phyloP scores from a whole-genome alignment of 306 rosid species.

The Trifolium pratense region DNA sequence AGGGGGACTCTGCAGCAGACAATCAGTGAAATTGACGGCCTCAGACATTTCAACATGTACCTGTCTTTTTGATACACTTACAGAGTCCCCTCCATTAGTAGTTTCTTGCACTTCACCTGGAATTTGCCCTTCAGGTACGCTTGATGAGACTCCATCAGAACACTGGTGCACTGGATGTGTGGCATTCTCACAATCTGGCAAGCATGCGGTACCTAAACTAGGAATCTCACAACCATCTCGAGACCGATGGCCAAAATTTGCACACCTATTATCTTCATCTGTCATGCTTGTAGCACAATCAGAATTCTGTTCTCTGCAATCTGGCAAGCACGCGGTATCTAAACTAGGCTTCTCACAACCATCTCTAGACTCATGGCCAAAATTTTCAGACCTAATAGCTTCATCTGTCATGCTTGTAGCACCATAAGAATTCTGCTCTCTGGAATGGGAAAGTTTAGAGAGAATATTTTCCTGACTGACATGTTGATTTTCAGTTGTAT shows the following conservation, averaged over 20 bases:
- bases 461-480: conserved; percentile 34
- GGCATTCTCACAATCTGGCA: conserved; percentile 17
- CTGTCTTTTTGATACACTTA: conserved; percentile 16
- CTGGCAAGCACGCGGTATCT: conserved; percentile 7
- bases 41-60: conserved; percentile 11
- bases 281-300: conserved; percentile 34
- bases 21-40: conserved; percentile 19
- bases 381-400: conserved; percentile 35
- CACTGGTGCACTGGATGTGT: conserved; percentile 37
- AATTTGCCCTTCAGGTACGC: conserved; percentile 39
- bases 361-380: conserved; percentile 15
- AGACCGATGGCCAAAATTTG: conserved; percentile 30
- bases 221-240: conserved; percentile 29
- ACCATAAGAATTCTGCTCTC: conserved; percentile 35
- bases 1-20: conserved; percentile 11
- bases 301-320: conserved; percentile 31
- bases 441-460: conserved; percentile 40
- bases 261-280: conserved; percentile 39
- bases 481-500: conserved; percentile 40
- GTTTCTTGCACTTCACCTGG: conserved; percentile 40
- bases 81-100: conserved; percentile 32
- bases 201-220: conserved; percentile 8
- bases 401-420: conserved; percentile 33
- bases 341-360: conserved; percentile 26
- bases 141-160: conserved; percentile 34